Conservation (phyloP, 306 rosid species). For the Gynostemma pentaphyllum region DNA sequence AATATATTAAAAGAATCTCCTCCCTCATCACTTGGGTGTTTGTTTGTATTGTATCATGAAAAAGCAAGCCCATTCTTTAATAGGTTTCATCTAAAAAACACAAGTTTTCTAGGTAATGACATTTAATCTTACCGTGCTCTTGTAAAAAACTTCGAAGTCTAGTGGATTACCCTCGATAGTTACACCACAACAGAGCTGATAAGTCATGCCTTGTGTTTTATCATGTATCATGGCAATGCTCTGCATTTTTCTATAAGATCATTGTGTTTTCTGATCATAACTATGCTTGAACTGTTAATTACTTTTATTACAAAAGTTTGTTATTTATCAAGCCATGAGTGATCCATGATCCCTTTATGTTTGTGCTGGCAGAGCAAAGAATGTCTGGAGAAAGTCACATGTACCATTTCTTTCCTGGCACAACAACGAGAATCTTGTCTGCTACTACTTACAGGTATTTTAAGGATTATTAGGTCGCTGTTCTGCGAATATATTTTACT, state of each 20-base stretch:
- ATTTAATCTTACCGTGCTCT: background rate
- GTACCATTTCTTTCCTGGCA: conserved; percentile 52
- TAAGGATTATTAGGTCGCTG: background rate
- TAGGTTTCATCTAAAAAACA: background rate
- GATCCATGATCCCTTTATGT: background rate
- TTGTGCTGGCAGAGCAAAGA: conserved; percentile 55
- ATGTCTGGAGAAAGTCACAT: conserved; percentile 73
- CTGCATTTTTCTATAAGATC: background rate
- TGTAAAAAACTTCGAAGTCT: background rate
- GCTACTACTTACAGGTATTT: conserved; percentile 79
- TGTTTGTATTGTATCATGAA: no score
- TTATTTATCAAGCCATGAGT: background rate
- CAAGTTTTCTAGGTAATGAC: background rate
- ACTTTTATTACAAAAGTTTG: background rate
- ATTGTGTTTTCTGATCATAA: background rate
- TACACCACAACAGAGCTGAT: no score
- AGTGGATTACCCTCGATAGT: background rate
- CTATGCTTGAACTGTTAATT: background rate
- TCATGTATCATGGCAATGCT: background rate
- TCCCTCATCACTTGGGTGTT: no score
- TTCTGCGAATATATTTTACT: background rate
- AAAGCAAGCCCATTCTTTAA: no score
- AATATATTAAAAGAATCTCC: no score
- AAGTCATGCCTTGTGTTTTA: no score
- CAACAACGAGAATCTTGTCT: conserved; percentile 36